Evolutionary conservation across 768 basidiomycete genomes (phyloP), one percentile per base, ranked within the genome.

Genomic region (Lactarius indigo): DNA sequence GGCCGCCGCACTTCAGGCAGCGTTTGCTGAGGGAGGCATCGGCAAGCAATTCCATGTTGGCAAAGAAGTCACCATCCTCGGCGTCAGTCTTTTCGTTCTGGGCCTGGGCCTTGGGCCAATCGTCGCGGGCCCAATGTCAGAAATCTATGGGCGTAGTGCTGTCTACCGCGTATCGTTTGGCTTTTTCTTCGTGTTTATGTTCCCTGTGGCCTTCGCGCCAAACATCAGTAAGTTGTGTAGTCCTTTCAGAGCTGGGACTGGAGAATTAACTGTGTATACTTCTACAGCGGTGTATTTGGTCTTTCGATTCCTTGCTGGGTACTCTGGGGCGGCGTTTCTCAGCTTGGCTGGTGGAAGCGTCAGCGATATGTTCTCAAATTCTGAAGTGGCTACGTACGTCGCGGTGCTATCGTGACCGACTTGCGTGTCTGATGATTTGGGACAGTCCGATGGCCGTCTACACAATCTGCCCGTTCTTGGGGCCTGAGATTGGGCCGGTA

Each of bases 151-250:
- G 2, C 79, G 87, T 56, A 86, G 84, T 63, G 73, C 81, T 50
- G 82, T 92, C 15, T 91, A 93, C 73, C 78, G 81, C 15, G 70
- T 81, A 3, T 87, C 89, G 0, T 92, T 88, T 68, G 68, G 77
- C 1, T 69, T 85, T 5, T 87, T 90, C 74, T 85, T 90, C 71
- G 72, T 84, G 1, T 82, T 89, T 63, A 85, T 86, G 23, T 88
- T 87, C 72, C 88, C 90, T 0, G 85, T 90, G 7, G 88, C 90
- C 1, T 92, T 94, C 67, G 83, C 89, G 1, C 86, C 85, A 4
- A 80, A 90, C 70, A 81, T 86, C 28, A 81, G 87, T 87, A 59
- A 57, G 84, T 4, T 77, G 35, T 31, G 28, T 17, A 18, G 15
- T 18, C 35, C 13, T 13, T 8, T 56, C 41, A 37, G 23, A 4